Percentiles rank a stretch among this genome's conserved stretches.
These are phyloP conservation scores for Thoreauomyces humboldtii DNA, from an alignment of 192 early-diverging fungal genomes.

Conservation along the genomic window DNA sequence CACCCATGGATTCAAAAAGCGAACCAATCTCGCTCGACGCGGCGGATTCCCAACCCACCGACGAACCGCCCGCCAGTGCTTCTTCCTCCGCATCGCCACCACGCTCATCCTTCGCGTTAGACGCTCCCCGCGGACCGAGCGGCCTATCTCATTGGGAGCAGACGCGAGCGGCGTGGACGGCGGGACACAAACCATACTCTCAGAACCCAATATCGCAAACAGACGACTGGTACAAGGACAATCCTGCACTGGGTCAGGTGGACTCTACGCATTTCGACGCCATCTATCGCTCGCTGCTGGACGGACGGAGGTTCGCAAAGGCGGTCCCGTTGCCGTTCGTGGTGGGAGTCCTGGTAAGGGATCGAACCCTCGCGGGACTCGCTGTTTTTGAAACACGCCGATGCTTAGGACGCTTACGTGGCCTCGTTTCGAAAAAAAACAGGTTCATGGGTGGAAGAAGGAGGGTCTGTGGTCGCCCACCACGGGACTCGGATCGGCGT, in stretches of 20 bases:
- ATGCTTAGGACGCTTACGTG: background rate
- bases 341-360: slow-evolving; percentile 41
- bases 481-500: slow-evolving; percentile 16
- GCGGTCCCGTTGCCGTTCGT: slow-evolving; percentile 48
- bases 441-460: slow-evolving; percentile 49
- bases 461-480: slow-evolving; percentile 39
- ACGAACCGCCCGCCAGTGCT: no score
- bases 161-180: slow-evolving; percentile 32
- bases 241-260: slow-evolving; percentile 36
- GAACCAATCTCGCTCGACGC: no score
- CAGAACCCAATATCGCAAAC: slow-evolving; percentile 16
- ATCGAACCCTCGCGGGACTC: background rate
- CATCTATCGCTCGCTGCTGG: slow-evolving; percentile 43
- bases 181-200: slow-evolving; percentile 41
- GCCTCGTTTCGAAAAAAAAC: background rate
- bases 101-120: no score
- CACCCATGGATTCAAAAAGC: no score
- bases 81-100: no score
- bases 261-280: slow-evolving; percentile 42
- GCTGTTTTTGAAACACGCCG: background rate
- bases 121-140: no score
- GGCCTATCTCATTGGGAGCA: slow-evolving; percentile 36
- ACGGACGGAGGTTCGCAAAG: slow-evolving; percentile 44
- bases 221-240: slow-evolving; percentile 23
- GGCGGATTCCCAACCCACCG: no score